Evolutionary conservation across 768 basidiomycete species (phyloP).

Genomic region (Boletus insuetus): DNA sequence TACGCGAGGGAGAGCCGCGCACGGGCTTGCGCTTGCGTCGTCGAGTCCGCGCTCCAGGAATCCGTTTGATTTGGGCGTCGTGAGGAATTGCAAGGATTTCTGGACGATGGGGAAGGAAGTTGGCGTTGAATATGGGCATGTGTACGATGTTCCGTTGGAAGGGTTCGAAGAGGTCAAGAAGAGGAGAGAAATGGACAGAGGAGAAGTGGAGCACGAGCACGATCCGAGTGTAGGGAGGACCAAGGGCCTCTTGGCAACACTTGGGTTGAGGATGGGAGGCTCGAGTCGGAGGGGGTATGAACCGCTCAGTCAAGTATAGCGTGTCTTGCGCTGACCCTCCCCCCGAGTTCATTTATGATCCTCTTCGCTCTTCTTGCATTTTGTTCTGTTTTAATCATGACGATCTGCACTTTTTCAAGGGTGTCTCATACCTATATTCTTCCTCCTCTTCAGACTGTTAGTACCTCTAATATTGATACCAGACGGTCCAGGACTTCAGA

Average conservation of each 20-base stretch:
- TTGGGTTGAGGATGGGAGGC: conserved; percentile 37
- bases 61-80: conserved; percentile 85
- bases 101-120: conserved; percentile 85
- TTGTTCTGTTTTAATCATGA: not conserved
- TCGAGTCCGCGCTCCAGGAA: conserved; percentile 64
- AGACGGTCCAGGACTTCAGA: not conserved
- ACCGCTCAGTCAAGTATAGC: conserved; percentile 31
- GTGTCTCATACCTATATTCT: not conserved
- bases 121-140: conserved; percentile 84
- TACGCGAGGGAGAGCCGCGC: conserved; percentile 85
- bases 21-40: conserved; percentile 73
- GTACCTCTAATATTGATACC: not conserved
- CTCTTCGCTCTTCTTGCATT: not conserved
- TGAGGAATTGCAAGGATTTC: conserved; percentile 87
- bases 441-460: not conserved
- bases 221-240: conserved; percentile 40
- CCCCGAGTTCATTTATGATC: no score
- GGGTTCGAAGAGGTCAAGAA: conserved; percentile 77
- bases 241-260: conserved; percentile 37
- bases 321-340: not conserved
- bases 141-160: conserved; percentile 88
- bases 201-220: conserved; percentile 42
- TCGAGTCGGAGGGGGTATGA: conserved; percentile 35
- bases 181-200: conserved; percentile 50
- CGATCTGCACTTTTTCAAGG: not conserved